phyloP scores from a whole-genome alignment of 768 basidiomycete species.

The Auriscalpium vulgare region DNA sequence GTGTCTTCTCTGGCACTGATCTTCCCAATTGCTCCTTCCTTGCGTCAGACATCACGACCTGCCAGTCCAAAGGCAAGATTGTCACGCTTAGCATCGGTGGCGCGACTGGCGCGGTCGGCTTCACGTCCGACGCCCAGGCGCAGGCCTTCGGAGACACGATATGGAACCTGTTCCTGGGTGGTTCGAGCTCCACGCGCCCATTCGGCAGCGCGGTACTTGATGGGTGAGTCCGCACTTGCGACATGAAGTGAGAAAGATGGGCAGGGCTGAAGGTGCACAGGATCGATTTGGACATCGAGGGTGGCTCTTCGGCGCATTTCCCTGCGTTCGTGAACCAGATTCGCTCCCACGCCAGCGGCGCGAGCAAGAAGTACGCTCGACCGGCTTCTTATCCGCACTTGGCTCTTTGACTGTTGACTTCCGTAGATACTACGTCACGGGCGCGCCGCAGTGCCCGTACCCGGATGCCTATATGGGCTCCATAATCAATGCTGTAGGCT shows the following conservation, averaged over 20 bases:
- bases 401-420: not conserved
- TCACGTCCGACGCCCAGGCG: conserved; percentile 51
- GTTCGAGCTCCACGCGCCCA: conserved; percentile 51
- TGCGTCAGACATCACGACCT: conserved; percentile 52
- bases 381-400: not conserved
- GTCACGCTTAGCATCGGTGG: conserved; percentile 31
- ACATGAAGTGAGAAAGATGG: not conserved
- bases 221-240: conserved; percentile 35
- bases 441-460: conserved; percentile 61
- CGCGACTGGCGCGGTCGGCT: conserved; percentile 53
- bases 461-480: conserved; percentile 55
- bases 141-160: conserved; percentile 54
- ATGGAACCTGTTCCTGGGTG: conserved; percentile 69
- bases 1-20: conserved; percentile 54
- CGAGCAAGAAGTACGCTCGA: conserved; percentile 42
- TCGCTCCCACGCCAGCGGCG: conserved; percentile 39
- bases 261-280: conserved; percentile 10
- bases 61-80: conserved; percentile 41
- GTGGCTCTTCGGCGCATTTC: conserved; percentile 33
- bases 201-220: conserved; percentile 68
- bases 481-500: conserved; percentile 51
- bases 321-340: conserved; percentile 39
- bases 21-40: conserved; percentile 56
- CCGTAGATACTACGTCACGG: conserved; percentile 56
- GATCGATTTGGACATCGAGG: conserved; percentile 70